Base-by-base conservation (phyloP, 2,329 filamentous ascomycete species). In the Pestalotiopsis sp. region DNA sequence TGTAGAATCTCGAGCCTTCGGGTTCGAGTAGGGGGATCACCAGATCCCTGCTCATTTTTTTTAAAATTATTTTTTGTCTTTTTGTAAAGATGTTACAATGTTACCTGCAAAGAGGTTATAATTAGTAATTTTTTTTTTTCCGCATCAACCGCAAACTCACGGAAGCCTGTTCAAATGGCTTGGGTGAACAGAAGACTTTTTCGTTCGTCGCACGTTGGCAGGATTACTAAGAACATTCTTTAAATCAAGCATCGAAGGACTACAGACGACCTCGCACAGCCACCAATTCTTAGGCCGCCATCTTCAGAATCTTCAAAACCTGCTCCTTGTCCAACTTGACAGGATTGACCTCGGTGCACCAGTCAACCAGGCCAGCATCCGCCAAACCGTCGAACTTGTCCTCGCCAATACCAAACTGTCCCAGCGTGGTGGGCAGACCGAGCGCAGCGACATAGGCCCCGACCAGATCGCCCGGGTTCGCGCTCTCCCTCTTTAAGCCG, bases 221-320 rank as follows among this genome's bases (percentile, higher is more conserved):
- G 31, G 31, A 36, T 9, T 36, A 36, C 31, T 36, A 9, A 36
- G 7, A 36, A 9, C 31, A 31, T 6, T 31, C 1, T 36, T 36
- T 36, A 6, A 9, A 36, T 36, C 31, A 36, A 36, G 31, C 9
- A 36, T 36, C 31, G 9, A 36, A 9, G 31, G 23, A 23, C 23
- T 36, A 9, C 31, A 36, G 31, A 36, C 31, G 9, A 36, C 2
- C 31, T 2, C 31, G 31, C n/a, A 9, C 45, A 9, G 3, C 20
- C 6, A 7, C 6, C 17, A 11, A n/a, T 7, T 9, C 57, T 61
- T 23, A 61, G 23, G 57, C 57, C 11, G 57, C 59, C 73, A 73
- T 72, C 62, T 69, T 61, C 17, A 74, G 64, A 36, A 74, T 74
- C 49, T 74, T 72, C 6, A 74, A 39, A 61, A 74, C 67, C 45